Conservation (phyloP, 2,329 filamentous ascomycete species). For the Sporothrix humicola region DNA sequence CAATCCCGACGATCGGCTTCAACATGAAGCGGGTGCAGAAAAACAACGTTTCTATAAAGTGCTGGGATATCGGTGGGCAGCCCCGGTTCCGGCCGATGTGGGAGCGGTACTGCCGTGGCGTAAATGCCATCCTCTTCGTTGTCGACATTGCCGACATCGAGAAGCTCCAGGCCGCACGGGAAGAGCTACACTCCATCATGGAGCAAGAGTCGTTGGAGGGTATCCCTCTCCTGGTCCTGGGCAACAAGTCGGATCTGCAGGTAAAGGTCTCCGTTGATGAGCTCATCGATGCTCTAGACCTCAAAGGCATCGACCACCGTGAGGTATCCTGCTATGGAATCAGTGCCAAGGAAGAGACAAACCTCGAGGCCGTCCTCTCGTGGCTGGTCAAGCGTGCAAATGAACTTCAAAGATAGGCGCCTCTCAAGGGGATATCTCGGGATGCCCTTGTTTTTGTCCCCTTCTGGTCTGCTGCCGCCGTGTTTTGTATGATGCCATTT, state of each 20-base stretch:
- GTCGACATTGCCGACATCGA: conserved; percentile 90
- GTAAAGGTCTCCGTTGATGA: conserved; percentile 92
- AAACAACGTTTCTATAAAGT: conserved; percentile 97
- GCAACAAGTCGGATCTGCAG: conserved; percentile 96
- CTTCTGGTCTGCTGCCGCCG: conserved; percentile 11
- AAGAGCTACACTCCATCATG: conserved; percentile 90
- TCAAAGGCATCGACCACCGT: conserved; percentile 86
- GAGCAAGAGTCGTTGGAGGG: conserved; percentile 82
- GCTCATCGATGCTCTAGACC: conserved; percentile 87
- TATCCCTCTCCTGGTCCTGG: conserved; percentile 90
- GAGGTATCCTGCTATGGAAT: conserved; percentile 99
- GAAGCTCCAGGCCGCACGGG: conserved; percentile 81
- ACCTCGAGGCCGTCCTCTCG: conserved; percentile 93
- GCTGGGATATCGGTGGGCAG: conserved; percentile 98
- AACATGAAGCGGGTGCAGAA: conserved; percentile 99
- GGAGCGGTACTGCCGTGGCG: conserved; percentile 97
- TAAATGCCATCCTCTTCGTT: conserved; percentile 98
- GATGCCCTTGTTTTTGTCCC: background rate
- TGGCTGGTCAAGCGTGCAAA: conserved; percentile 88
- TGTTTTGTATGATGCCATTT: conserved; percentile 12
- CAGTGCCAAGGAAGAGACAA: conserved; percentile 98
- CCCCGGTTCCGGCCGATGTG: conserved; percentile 98
- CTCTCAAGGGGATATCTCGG: background rate
- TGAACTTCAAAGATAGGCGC: conserved; percentile 62
- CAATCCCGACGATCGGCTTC: conserved; percentile 97